phyloP scores from a whole-genome alignment of 2,329 filamentous ascomycete genomes.

The Myriosclerotinia duriaeana region DNA sequence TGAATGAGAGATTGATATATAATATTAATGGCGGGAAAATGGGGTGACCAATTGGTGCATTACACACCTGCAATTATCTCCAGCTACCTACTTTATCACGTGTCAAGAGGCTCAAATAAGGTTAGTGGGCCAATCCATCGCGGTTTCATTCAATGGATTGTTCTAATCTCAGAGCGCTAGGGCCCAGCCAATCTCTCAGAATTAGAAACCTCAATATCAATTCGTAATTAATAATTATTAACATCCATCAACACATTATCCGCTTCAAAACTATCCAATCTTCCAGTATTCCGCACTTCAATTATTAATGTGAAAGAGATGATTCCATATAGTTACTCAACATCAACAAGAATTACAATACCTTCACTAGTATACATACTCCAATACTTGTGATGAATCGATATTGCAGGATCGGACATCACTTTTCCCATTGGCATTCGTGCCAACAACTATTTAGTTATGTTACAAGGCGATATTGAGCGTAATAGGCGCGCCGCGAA shows the following conservation, averaged over 20 bases:
- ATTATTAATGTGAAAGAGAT: not conserved
- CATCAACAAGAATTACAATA: slow-evolving; percentile 3
- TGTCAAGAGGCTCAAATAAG: not conserved
- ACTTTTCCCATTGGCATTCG: slow-evolving; percentile 10
- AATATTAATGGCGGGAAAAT: not conserved
- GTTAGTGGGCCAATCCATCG: not conserved
- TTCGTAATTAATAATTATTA: not conserved
- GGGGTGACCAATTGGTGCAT: not conserved
- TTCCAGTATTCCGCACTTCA: not conserved
- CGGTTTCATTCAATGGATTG: not conserved
- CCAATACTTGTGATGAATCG: slow-evolving; percentile 19
- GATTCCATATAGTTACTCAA: not conserved
- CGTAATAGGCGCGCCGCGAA: slow-evolving; percentile 29
- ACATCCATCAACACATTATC: not conserved
- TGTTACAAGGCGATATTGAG: slow-evolving; percentile 21
- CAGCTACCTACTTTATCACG: not conserved
- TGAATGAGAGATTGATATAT: not conserved
- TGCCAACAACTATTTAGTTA: slow-evolving; percentile 6
- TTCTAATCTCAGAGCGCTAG: not conserved
- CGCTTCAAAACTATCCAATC: not conserved
- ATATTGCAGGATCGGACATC: slow-evolving; percentile 4
- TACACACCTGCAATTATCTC: not conserved
- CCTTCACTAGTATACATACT: slow-evolving; percentile 1
- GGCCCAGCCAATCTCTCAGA: not conserved
- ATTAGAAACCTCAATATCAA: slow-evolving; percentile 12